Evolutionary conservation across 495 filamentous ascomycete genomes (phyloP).

Genomic region (Penicillium pulvis): DNA sequence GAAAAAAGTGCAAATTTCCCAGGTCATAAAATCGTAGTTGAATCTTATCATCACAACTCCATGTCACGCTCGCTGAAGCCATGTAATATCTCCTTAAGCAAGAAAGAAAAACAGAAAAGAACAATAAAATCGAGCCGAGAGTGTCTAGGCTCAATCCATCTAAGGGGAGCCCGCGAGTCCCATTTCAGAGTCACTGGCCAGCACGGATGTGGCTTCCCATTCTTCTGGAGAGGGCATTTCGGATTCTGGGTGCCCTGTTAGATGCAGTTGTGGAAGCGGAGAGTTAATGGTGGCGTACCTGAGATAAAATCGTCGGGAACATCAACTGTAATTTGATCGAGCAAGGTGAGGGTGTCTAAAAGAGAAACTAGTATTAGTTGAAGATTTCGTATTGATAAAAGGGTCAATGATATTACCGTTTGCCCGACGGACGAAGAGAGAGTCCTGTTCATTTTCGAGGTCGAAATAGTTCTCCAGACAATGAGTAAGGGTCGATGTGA

Average conservation of each 20-base stretch:
- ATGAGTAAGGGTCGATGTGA: conserved; percentile 42
- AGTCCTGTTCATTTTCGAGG: conserved; percentile 43
- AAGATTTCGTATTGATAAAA: neutral
- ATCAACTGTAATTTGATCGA: conserved; percentile 40
- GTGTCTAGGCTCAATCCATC: neutral
- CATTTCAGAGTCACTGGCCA: conserved; percentile 48
- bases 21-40: conserved; percentile 23
- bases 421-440: conserved; percentile 32
- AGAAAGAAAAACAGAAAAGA: conserved; percentile 1
- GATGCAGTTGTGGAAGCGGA: conserved; percentile 23
- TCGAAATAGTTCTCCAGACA: conserved; percentile 46
- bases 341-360: conserved; percentile 32
- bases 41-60: conserved; percentile 14
- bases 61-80: conserved; percentile 16
- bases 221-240: conserved; percentile 45
- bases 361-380: neutral
- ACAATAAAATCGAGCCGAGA: neutral
- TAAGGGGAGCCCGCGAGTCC: conserved; percentile 42
- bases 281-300: conserved; percentile 33
- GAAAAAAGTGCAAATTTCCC: conserved; percentile 6
- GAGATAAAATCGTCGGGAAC: conserved; percentile 44
- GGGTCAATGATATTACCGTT: conserved; percentile 35
- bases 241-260: conserved; percentile 37
- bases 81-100: conserved; percentile 9
- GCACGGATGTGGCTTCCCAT: conserved; percentile 48